A percentile compares a stretch with the other conserved stretches of the same genome.
Conservation (phyloP, 306 rosid species). For the Arachis stenosperma region DNA sequence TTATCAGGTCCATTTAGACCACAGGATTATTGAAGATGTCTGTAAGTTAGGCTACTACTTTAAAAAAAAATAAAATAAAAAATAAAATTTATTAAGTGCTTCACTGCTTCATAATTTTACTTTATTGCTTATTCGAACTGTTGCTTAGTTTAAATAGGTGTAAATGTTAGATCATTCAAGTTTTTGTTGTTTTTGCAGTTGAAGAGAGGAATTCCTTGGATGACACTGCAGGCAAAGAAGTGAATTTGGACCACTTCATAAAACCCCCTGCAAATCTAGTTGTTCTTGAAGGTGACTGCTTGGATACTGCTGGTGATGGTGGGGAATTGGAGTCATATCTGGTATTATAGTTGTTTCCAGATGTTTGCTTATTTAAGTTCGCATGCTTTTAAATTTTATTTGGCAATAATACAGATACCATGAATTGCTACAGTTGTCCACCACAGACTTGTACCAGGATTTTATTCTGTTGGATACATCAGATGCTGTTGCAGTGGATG, state of each 20-base stretch:
- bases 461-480: slow-evolving; percentile 84
- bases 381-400: slow-evolving; percentile 30
- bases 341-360: slow-evolving; percentile 62
- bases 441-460: slow-evolving; percentile 71
- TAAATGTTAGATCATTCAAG: slow-evolving; percentile 31
- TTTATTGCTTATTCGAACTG: slow-evolving; percentile 18
- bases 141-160: slow-evolving; percentile 25
- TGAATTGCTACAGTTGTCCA: slow-evolving; percentile 73
- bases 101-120: slow-evolving; percentile 15
- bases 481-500: slow-evolving; percentile 72
- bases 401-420: slow-evolving; percentile 1
- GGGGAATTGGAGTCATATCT: slow-evolving; percentile 91
- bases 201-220: slow-evolving; percentile 77
- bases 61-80: background rate
- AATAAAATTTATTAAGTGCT: too few species aligned
- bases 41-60: background rate
- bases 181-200: slow-evolving; percentile 54
- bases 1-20: background rate
- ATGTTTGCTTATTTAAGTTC: slow-evolving; percentile 22
- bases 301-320: slow-evolving; percentile 79
- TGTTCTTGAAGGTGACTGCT: slow-evolving; percentile 96
- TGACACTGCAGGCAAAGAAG: slow-evolving; percentile 53
- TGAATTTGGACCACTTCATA: slow-evolving; percentile 58
- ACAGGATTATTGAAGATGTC: background rate
- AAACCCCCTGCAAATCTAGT: slow-evolving; percentile 93